Evolutionary conservation across 306 rosid genomes (phyloP).

Genomic region (Fagus crenata): DNA sequence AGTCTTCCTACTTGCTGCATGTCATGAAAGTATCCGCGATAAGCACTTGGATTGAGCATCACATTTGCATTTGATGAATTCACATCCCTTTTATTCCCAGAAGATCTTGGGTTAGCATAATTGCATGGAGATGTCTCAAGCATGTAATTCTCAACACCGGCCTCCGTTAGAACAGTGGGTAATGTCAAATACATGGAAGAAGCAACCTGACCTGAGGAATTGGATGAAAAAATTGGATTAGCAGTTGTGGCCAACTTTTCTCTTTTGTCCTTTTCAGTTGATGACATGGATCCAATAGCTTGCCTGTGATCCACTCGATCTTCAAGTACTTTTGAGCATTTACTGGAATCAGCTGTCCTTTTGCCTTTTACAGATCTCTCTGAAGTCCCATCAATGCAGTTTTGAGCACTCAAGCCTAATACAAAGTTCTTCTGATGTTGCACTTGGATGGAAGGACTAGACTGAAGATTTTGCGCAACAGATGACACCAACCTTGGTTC

Average conservation of each 20-base stretch:
- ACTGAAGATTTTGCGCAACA: constrained; percentile 5
- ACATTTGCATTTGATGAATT: constrained; percentile 7
- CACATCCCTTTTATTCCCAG: neutral
- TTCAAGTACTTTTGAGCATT: neutral
- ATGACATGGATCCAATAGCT: constrained; percentile 21
- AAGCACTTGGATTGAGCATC: constrained; percentile 17
- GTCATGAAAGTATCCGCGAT: constrained; percentile 9
- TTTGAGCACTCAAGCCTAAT: constrained; percentile 3
- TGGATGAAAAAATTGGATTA: constrained; percentile 3
- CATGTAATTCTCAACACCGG: neutral
- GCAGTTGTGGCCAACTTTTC: constrained; percentile 13
- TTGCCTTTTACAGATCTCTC: constrained; percentile 12
- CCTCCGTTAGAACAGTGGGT: constrained; percentile 15
- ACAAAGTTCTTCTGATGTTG: constrained; percentile 13
- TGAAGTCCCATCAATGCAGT: constrained; percentile 1
- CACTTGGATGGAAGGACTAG: neutral
- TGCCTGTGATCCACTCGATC: constrained; percentile 10
- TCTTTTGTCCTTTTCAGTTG: constrained; percentile 11
- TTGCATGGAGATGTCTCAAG: constrained; percentile 14
- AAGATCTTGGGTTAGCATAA: constrained; percentile 12
- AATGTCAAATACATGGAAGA: constrained; percentile 30
- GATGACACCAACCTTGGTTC: constrained; percentile 7
- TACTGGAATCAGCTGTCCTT: neutral
- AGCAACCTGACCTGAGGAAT: constrained; percentile 24
- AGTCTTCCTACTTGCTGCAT: constrained; percentile 25